Percentiles rank a stretch among this genome's conserved stretches.
Evolutionary conservation across 2,329 filamentous ascomycete genomes (phyloP).

Genomic region (Neonectria hederae): DNA sequence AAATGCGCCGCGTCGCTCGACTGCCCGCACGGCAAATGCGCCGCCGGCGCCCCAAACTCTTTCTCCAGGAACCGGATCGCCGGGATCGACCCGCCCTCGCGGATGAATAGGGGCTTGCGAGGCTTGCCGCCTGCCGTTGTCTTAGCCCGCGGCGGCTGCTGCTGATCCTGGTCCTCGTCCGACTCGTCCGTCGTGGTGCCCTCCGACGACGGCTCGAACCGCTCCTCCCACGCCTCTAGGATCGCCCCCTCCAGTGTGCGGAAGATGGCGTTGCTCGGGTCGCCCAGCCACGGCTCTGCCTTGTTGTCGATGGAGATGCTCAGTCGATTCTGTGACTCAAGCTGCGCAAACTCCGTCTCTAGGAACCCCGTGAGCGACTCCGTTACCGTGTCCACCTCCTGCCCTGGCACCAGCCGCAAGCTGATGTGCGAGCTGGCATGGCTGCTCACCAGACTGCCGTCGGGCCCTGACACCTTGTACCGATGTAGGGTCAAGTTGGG

Average conservation of each 20-base stretch:
- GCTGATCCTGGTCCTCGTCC: slow-evolving; percentile 8
- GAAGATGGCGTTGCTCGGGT: slow-evolving; percentile 91
- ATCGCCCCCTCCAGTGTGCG: slow-evolving; percentile 87
- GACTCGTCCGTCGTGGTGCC: slow-evolving; percentile 20
- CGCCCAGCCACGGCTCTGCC: slow-evolving; percentile 95
- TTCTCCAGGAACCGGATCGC: slow-evolving; percentile 95
- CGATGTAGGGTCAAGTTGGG: slow-evolving; percentile 94
- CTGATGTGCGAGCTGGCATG: slow-evolving; percentile 90
- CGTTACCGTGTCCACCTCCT: slow-evolving; percentile 83
- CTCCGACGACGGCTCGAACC: slow-evolving; percentile 45
- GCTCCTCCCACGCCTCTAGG: slow-evolving; percentile 81
- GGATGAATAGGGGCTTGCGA: slow-evolving; percentile 85
- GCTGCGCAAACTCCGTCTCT: slow-evolving; percentile 72
- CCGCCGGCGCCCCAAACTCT: slow-evolving; percentile 89
- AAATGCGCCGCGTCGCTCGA: slow-evolving; percentile 94
- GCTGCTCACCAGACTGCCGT: slow-evolving; percentile 90
- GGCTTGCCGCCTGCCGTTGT: slow-evolving; percentile 42
- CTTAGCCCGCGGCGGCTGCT: slow-evolving; percentile 34
- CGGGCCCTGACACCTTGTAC: slow-evolving; percentile 91
- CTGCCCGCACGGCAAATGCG: slow-evolving; percentile 93
- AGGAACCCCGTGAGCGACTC: slow-evolving; percentile 74
- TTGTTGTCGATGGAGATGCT: slow-evolving; percentile 88
- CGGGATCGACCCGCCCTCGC: slow-evolving; percentile 94
- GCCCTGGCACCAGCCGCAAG: slow-evolving; percentile 90
- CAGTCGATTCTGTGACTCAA: slow-evolving; percentile 84